Base-by-base conservation (phyloP, 164 flowering plant genomes). In the Tetrastigma voinierianum region DNA sequence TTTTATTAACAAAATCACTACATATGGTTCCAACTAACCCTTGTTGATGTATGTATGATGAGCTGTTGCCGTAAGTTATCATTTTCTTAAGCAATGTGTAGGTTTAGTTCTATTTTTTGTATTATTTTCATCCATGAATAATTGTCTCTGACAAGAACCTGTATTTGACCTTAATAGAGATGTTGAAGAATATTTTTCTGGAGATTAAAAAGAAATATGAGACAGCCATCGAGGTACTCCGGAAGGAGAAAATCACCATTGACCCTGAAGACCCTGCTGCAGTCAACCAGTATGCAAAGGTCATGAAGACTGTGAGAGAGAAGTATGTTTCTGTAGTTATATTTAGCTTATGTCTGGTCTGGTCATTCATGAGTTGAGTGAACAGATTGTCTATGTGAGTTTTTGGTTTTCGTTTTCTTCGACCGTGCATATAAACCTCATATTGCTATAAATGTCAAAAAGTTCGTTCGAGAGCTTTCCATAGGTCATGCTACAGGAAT, bases 231-330 rank as follows among this genome's bases (percentile, higher is more conserved):
- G 87, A 86, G 23, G 55, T 95, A 11, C 79, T 95, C 21, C 73
- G 83, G 62, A 83, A 87, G 80, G 99, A 95, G 78, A 92, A 92
- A 82, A 95, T 95, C 75, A 88, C 95, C 68, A 90, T 95, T 17
- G 97, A 74, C 65, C 99, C 99, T 32, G 88, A 90, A 0, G 91
- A 92, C 78, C 95, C 93, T 25, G 90, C 97, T 75, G 98, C 98
- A 49, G 99, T 95, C 15, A 19, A 80, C 48, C 90, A 87, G 2
- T 92, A 90, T 80, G 88, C 99, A 23, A 89, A 84, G 25, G 97
- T 95, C 71, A 87, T 92, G 99, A 92, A 95, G 82, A 89, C 84
- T n/a, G 77, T 86, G 1, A 79, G 98, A 72, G 89, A 92, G 72
- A 88, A 92, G 99, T 95, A 77, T 76, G 85, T 24, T 62, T 45